Evolutionary conservation across 2,329 filamentous ascomycete species (phyloP).

Genomic region (Stachybotrys elegans): DNA sequence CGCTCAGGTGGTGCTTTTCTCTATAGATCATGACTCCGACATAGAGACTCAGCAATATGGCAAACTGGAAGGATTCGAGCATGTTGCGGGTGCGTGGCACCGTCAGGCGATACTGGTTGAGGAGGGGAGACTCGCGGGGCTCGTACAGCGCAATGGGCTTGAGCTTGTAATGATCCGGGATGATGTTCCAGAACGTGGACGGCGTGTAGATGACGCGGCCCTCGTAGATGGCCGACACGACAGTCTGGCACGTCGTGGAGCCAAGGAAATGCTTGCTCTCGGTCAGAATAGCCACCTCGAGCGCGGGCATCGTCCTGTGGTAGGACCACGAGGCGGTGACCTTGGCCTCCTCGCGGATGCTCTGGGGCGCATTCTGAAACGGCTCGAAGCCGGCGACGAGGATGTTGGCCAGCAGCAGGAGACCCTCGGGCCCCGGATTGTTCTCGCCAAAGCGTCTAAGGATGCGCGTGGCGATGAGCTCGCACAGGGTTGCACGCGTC

Average conservation of each 20-base stretch:
- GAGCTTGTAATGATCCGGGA: constrained; percentile 81
- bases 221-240: constrained; percentile 77
- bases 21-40: constrained; percentile 67
- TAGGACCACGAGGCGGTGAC: constrained; percentile 42
- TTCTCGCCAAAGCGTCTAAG: constrained; percentile 75
- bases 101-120: constrained; percentile 82
- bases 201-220: constrained; percentile 80
- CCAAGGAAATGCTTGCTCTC: constrained; percentile 76
- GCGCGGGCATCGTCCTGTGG: constrained; percentile 62
- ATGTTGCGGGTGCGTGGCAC: constrained; percentile 74
- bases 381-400: constrained; percentile 80
- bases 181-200: constrained; percentile 74
- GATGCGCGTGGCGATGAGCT: constrained; percentile 74
- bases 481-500: constrained; percentile 72
- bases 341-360: constrained; percentile 56
- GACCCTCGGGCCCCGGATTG: constrained; percentile 62
- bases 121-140: constrained; percentile 65
- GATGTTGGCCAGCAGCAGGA: constrained; percentile 71
- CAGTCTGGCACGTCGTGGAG: constrained; percentile 73
- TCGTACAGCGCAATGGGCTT: constrained; percentile 79
- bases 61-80: constrained; percentile 70
- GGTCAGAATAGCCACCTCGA: constrained; percentile 79
- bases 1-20: constrained; percentile 50
- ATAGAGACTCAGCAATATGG: constrained; percentile 64
- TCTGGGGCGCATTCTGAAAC: constrained; percentile 73